Evolutionary conservation across 176 grass and related monocot species (phyloP).

Genomic region (Phyllostachys edulis): DNA sequence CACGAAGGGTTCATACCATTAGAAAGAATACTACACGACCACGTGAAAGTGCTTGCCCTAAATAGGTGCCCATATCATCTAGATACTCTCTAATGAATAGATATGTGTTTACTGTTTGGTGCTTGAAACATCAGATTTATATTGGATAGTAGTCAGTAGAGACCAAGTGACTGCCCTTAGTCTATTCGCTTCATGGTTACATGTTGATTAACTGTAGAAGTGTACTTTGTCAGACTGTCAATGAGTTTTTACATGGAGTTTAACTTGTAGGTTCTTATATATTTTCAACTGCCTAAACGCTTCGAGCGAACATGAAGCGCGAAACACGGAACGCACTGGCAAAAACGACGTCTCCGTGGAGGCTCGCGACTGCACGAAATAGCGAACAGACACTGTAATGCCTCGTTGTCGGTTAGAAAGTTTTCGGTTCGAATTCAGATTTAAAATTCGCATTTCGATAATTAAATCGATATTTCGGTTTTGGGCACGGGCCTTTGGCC

Average conservation of each 20-base stretch:
- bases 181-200: neutral
- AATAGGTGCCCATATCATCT: conserved; percentile 48
- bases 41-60: conserved; percentile 47
- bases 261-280: neutral
- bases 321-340: no score
- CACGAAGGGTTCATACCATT: conserved; percentile 15
- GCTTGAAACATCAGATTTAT: neutral
- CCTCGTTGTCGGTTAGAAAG: no score
- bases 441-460: no score
- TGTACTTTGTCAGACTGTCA: neutral
- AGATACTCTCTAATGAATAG: neutral
- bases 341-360: no score
- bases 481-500: no score
- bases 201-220: neutral
- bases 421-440: no score
- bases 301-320: no score
- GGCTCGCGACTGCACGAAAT: no score
- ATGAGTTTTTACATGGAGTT: neutral
- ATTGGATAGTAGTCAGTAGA: neutral
- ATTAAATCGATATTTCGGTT: no score
- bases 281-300: no score
- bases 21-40: conserved; percentile 49
- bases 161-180: neutral
- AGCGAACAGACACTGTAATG: no score
- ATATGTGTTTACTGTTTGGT: neutral